A percentile compares a stretch with the other conserved stretches of the same genome.
These are phyloP conservation scores for Globisporangium sylvaticum DNA, from an alignment of 352 stramenopile genomes.

Conservation along the genomic window DNA sequence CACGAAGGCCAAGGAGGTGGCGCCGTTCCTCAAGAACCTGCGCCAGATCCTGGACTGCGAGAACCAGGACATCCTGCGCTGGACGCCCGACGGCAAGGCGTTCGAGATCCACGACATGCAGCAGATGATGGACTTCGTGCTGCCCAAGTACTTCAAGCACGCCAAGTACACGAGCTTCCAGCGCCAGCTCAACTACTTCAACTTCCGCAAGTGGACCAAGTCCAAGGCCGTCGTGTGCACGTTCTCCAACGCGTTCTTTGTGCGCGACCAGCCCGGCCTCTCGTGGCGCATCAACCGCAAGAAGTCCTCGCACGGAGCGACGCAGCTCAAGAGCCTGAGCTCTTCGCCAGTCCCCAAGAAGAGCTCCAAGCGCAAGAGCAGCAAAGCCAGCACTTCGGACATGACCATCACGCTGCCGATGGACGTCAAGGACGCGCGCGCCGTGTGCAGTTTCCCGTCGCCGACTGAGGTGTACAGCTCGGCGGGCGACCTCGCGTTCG, in stretches of 20 bases:
- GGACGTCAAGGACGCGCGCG: constrained; percentile 1
- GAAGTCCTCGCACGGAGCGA: constrained; percentile 25
- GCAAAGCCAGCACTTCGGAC: neutral
- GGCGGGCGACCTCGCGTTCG: constrained; percentile 22
- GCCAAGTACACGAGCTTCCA: constrained; percentile 89
- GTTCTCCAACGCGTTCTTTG: constrained; percentile 56
- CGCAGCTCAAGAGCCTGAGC: neutral
- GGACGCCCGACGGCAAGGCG: constrained; percentile 44
- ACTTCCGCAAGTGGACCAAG: constrained; percentile 85
- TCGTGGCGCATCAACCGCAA: constrained; percentile 64
- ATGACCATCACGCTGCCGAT: constrained; percentile 40
- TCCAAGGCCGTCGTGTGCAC: constrained; percentile 77
- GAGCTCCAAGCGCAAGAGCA: neutral
- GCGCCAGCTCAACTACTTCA: constrained; percentile 91
- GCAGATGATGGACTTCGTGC: constrained; percentile 61
- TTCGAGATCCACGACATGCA: constrained; percentile 77
- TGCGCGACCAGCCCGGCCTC: constrained; percentile 53
- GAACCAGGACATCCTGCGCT: constrained; percentile 38
- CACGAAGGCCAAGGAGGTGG: constrained; percentile 38
- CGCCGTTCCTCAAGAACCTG: constrained; percentile 68
- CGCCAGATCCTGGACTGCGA: constrained; percentile 59
- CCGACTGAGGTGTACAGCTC: constrained; percentile 33
- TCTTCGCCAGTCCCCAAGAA: neutral
- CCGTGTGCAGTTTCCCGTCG: constrained; percentile 28
- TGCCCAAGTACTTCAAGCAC: constrained; percentile 92